A percentile compares a stretch with the other conserved stretches of the same genome.
These are phyloP conservation scores for Cronartium quercuum DNA, from an alignment of 1,284 basidiomycete species.

Conservation along the genomic window DNA sequence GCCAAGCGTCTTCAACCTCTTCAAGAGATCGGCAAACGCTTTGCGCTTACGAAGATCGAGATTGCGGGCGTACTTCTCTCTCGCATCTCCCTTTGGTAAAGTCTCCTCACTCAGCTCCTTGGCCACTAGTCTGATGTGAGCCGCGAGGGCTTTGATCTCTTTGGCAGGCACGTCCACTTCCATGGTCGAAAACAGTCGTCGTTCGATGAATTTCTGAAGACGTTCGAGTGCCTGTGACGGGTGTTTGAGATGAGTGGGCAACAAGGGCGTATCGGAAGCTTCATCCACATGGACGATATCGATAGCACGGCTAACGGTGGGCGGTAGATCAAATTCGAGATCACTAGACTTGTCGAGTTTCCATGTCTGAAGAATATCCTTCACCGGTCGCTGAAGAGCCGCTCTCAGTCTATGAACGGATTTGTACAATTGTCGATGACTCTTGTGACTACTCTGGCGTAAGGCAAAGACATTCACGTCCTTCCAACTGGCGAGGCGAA, in stretches of 20 bases:
- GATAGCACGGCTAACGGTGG: background rate
- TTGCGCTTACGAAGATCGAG: conserved; percentile 74
- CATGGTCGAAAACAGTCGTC: conserved; percentile 2
- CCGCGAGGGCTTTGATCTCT: conserved; percentile 60
- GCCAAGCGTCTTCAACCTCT: conserved; percentile 76
- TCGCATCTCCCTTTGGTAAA: conserved; percentile 57
- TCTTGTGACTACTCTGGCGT: conserved; percentile 81
- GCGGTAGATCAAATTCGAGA: conserved; percentile 3
- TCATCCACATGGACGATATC: conserved; percentile 17
- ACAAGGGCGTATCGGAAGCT: background rate
- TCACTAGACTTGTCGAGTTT: conserved; percentile 42
- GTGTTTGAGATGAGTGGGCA: conserved; percentile 18
- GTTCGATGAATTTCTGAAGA: conserved; percentile 49
- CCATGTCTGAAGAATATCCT: conserved; percentile 45
- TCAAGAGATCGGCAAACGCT: conserved; percentile 84
- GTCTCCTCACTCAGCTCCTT: conserved; percentile 60
- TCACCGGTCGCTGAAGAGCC: conserved; percentile 68
- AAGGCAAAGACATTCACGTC: conserved; percentile 93
- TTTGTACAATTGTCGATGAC: conserved; percentile 87
- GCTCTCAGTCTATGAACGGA: conserved; percentile 87
- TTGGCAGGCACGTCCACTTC: conserved; percentile 33
- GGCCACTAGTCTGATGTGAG: conserved; percentile 67
- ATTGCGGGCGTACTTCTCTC: conserved; percentile 68
- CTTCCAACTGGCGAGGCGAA: conserved; percentile 97
- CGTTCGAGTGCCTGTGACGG: conserved; percentile 41